Evolutionary conservation across 2,329 filamentous ascomycete species (phyloP).

Genomic region (Penicillium rolfsii): DNA sequence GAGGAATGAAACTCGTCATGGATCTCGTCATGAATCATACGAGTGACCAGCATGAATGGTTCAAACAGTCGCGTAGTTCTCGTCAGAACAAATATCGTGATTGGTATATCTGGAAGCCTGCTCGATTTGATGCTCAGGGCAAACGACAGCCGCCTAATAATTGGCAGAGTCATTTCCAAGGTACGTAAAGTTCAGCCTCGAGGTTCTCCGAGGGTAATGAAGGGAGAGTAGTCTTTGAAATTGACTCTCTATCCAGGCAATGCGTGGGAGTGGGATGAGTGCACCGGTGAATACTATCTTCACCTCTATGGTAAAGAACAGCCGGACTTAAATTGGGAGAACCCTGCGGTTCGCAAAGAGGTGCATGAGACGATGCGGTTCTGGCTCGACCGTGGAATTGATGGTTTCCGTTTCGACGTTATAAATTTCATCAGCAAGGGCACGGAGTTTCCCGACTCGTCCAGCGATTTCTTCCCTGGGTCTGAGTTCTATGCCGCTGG

Average conservation of each 20-base stretch:
- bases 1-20: conserved; percentile 55
- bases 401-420: conserved; percentile 67
- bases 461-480: conserved; percentile 22
- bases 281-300: conserved; percentile 65
- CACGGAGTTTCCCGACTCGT: conserved; percentile 52
- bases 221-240: too few species aligned
- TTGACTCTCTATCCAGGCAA: conserved; percentile 6
- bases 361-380: conserved; percentile 72
- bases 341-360: conserved; percentile 63
- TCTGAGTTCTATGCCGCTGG: conserved; percentile 28
- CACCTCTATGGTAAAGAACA: conserved; percentile 47
- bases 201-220: neutral
- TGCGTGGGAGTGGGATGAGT: conserved; percentile 62
- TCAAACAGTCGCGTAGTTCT: conserved; percentile 59
- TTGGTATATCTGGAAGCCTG: conserved; percentile 63
- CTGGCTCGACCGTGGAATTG: conserved; percentile 71
- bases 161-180: conserved; percentile 57
- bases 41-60: conserved; percentile 56
- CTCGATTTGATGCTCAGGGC: conserved; percentile 56
- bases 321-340: conserved; percentile 83
- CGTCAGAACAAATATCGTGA: conserved; percentile 48
- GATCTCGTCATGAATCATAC: conserved; percentile 54
- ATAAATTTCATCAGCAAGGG: conserved; percentile 70
- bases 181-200: neutral
- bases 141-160: conserved; percentile 71